Base-by-base conservation (phyloP, 2,329 filamentous ascomycete species). In the Aspergillus aculeatinus region DNA sequence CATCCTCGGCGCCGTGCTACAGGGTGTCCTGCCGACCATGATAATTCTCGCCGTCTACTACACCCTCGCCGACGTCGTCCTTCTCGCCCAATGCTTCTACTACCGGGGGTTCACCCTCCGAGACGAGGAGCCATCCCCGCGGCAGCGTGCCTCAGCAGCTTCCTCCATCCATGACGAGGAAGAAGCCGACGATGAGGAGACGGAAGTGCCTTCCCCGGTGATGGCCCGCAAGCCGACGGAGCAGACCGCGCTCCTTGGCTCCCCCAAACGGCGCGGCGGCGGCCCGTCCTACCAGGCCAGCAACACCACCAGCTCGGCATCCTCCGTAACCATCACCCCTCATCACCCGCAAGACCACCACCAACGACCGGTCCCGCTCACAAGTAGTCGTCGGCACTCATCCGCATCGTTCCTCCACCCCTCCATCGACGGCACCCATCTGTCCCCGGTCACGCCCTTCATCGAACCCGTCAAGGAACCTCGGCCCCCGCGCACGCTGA, bases 11-110 rank as follows among this genome's bases (percentile, higher is more conserved):
- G 91, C 92, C 19, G 87, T 97, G 16, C 76, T 97, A 11, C 94
- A 98, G 75, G 90, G 91, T 58, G 94, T 99, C 6, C 77, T 98
- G 57, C 93, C 95, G 1, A 99, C 94, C 0, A 97, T 98, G 92
- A 88, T 91, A 63, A 96, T 96, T 56, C 82, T 97, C n/a, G 93
- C 93, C 12, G 85, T 96, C 16, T 96, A 96, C 76, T 96, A 98
- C 74, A 96, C 93, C 16, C 83, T 96, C 42, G 92, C 92, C 62
- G 94, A 98, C 72, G 85, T 97, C 48, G 92, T 98, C 1, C 82
- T 99, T 1, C 81, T 98, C 0, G 83, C 82, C 0, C 95, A 99
- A 77, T 96, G 91, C 76, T 96, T 98, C 80, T 98, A 96, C 80
- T 99, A 99, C 76, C 87, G 91, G 55, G 93, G 93, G 3, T 95